These are phyloP conservation scores for Fragaria nilgerrensis DNA, from an alignment of 306 rosid species.

Conservation along the genomic window DNA sequence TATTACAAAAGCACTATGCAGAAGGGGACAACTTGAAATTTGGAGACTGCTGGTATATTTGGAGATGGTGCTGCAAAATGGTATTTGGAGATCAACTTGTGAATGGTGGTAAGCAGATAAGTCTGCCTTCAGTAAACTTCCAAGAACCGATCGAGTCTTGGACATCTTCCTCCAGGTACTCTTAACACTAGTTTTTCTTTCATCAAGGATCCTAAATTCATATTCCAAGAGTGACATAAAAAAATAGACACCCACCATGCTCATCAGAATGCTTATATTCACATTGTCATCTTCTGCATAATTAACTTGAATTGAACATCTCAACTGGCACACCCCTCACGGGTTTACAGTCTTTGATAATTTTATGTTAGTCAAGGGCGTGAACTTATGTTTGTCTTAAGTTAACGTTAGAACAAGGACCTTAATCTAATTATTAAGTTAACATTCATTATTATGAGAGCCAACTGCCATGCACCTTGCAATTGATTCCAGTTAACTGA, in stretches of 20 bases:
- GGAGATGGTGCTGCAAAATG: no score
- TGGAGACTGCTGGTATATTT: no score
- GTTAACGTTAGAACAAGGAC: no score
- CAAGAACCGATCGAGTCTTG: not conserved
- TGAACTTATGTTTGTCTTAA: not conserved
- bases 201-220: not conserved
- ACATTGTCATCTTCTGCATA: not conserved
- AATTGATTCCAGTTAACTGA: not conserved
- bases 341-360: not conserved
- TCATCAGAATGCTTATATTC: not conserved
- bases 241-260: not conserved
- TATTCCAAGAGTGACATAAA: no score
- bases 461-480: no score
- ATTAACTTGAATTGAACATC: not conserved
- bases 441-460: no score
- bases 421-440: no score
- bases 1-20: no score
- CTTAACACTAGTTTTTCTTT: not conserved
- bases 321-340: not conserved
- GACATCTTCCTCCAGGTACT: not conserved
- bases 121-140: not conserved
- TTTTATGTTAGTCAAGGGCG: not conserved
- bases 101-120: not conserved
- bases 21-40: no score
- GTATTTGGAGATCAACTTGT: not conserved